phyloP scores from a whole-genome alignment of 2,329 filamentous ascomycete genomes.

The Aspergillus niger region DNA sequence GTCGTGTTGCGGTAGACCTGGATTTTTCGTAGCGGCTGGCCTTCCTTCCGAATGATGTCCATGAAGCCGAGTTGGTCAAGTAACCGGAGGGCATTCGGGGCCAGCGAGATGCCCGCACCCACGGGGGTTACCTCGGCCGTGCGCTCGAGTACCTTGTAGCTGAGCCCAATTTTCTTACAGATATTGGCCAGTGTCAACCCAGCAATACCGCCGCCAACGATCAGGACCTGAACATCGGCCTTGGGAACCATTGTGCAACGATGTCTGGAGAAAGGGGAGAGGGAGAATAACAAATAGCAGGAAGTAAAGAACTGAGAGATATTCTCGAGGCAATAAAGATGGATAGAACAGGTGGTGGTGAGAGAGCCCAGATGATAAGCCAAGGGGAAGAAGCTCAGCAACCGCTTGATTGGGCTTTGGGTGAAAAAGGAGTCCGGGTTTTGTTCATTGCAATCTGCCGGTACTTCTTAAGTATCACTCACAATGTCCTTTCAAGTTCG shows the following conservation, averaged over 20 bases:
- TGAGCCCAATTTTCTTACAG: background rate
- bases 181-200: conserved; percentile 4
- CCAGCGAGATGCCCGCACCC: conserved; percentile 6
- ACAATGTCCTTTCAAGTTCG: no score
- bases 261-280: background rate
- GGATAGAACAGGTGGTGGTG: no score
- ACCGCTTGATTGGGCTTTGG: background rate
- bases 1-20: conserved; percentile 3
- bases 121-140: background rate
- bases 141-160: conserved; percentile 5
- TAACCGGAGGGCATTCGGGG: conserved; percentile 2
- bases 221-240: conserved; percentile 1
- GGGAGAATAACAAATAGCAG: background rate
- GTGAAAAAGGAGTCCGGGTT: background rate
- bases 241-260: background rate
- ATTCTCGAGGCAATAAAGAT: no score
- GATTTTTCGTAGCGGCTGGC: background rate
- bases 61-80: conserved; percentile 4
- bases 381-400: no score
- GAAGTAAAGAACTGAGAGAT: no score
- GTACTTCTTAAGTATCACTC: background rate
- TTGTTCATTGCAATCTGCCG: background rate
- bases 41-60: background rate
- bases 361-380: no score
- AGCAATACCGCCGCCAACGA: conserved; percentile 5